Evolutionary conservation across 1,284 basidiomycete genomes (phyloP), one percentile per base, ranked within the genome.

Genomic region (Sphaerobolus stellatus): DNA sequence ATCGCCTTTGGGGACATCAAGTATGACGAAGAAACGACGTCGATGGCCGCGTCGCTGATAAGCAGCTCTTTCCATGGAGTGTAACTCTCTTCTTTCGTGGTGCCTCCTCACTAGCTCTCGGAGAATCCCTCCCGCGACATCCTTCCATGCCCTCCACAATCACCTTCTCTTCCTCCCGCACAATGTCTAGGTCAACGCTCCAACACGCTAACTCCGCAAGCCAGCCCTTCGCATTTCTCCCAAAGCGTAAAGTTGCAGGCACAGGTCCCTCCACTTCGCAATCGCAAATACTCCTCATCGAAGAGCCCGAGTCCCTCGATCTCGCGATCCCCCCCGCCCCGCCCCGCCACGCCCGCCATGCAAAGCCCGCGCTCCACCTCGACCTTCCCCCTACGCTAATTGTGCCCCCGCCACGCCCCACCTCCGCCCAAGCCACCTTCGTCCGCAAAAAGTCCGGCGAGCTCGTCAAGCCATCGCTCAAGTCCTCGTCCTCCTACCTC

Each of bases 401-500:
- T 13, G 3, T 3, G 28, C 3, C 41, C 13, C 11, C 41, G 11
- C 16, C 41, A 4, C 6, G 13, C 20, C 4, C 7, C 2, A 20
- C 38, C 27, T 7, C 38, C 24, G 4, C 50, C 0, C 65, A 75
- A 1, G 56, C 67, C 34, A 73, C 86, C 57, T 67, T 88, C 54
- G 73, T 91, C 31, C 83, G 93, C 56, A 97, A 96, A 71, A 97
- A 97, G 73, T 93, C 92, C 24, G 93, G 94, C 30, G 89, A 97
- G 72, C 84, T 92, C 1, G 83, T 98, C 66, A 94, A 94, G 70
- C 87, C 93, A 2, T 94, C 94, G 2, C 80, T 98, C 62, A 97
- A 97, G 74, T 76, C 81, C 16, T 82, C 70, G 70, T 49, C 74
- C 62, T 84, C 83, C 1, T 73, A 79, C 71, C 41, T 73, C 73